phyloP scores from a whole-genome alignment of 2,329 filamentous ascomycete genomes.

The Sporothrix globosa region DNA sequence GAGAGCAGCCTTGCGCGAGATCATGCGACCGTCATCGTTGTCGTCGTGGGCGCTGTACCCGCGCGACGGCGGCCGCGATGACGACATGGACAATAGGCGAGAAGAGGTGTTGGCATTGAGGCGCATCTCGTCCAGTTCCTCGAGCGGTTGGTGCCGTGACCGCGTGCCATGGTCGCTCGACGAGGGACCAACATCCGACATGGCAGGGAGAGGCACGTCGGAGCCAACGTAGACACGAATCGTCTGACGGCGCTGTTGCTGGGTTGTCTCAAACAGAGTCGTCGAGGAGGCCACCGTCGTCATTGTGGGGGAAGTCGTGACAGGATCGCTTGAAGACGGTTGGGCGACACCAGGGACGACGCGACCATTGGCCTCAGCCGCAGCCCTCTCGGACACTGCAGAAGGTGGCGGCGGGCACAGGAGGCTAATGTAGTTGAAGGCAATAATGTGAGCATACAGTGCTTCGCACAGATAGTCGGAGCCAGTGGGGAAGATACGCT shows the following conservation, averaged over 20 bases:
- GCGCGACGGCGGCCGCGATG: slow-evolving; percentile 28
- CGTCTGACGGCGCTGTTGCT: slow-evolving; percentile 31
- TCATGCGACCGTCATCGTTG: slow-evolving; percentile 37
- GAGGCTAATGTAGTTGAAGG: slow-evolving; percentile 59
- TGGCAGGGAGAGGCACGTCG: slow-evolving; percentile 26
- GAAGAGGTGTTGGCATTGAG: neutral
- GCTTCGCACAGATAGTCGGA: slow-evolving; percentile 62
- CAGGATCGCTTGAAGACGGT: neutral
- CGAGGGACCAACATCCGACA: slow-evolving; percentile 9
- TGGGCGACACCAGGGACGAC: neutral
- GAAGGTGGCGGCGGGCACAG: slow-evolving; percentile 41
- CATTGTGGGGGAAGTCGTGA: slow-evolving; percentile 23
- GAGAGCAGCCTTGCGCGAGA: slow-evolving; percentile 37
- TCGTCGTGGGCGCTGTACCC: slow-evolving; percentile 32
- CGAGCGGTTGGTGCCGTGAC: slow-evolving; percentile 22
- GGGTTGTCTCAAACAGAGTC: slow-evolving; percentile 8
- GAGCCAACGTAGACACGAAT: slow-evolving; percentile 33
- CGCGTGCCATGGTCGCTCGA: slow-evolving; percentile 1
- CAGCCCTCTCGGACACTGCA: neutral
- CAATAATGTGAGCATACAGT: slow-evolving; percentile 61
- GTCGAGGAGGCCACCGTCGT: slow-evolving; percentile 1
- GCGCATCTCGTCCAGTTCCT: slow-evolving; percentile 14
- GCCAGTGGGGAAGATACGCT: slow-evolving; percentile 56
- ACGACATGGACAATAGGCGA: slow-evolving; percentile 24
- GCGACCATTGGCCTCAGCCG: slow-evolving; percentile 34